phyloP scores from a whole-genome alignment of 2,329 filamentous ascomycete genomes.

The Nectriaceae sp. region DNA sequence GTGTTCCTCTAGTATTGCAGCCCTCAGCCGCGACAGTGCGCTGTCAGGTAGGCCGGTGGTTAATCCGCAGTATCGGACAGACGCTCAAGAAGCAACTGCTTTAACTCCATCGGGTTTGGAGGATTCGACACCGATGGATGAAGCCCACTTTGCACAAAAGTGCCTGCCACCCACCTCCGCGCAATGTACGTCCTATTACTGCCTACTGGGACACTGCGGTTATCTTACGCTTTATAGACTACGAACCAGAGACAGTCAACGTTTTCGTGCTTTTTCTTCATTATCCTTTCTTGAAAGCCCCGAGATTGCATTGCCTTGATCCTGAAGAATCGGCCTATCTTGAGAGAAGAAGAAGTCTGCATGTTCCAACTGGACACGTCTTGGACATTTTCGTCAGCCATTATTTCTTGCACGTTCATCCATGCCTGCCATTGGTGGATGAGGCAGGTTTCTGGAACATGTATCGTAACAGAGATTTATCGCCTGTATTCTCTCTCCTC shows the following conservation, averaged over 20 bases:
- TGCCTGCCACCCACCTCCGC: too few relatives aligned
- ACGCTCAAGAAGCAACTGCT: neutral
- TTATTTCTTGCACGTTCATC: conserved; percentile 1
- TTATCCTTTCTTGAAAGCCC: conserved; percentile 3
- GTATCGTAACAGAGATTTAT: neutral
- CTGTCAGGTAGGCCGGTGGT: neutral
- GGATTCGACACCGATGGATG: neutral
- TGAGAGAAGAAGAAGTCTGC: conserved; percentile 14
- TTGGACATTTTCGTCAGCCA: neutral
- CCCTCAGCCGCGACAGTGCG: neutral
- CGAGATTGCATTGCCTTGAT: neutral
- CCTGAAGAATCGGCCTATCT: neutral
- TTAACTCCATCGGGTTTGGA: neutral
- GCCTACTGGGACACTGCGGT: neutral
- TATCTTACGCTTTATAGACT: conserved; percentile 6
- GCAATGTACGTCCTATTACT: too few relatives aligned
- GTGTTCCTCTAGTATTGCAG: neutral
- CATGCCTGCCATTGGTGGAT: neutral
- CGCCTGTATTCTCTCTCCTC: neutral
- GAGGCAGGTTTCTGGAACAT: neutral
- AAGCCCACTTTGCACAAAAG: too few relatives aligned
- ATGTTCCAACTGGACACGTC: conserved; percentile 11
- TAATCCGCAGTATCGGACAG: neutral
- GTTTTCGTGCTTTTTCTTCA: too few relatives aligned
- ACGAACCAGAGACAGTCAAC: too few relatives aligned